Conservation (phyloP, 176 grass and related monocot species). For the Oryza glaberrima region DNA sequence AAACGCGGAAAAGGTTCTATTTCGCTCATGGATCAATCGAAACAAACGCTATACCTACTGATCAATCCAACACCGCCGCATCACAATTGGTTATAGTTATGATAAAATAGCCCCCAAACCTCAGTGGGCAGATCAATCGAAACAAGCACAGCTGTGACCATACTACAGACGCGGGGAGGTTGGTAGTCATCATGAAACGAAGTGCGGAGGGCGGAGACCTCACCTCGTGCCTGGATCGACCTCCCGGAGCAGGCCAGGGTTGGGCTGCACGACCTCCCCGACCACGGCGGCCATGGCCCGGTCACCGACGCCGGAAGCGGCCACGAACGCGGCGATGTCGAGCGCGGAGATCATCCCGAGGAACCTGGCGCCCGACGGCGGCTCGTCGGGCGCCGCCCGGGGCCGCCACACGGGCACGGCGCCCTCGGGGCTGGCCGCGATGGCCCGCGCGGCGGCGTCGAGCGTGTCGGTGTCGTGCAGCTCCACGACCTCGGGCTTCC, state of each 20-base stretch:
- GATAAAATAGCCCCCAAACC: background rate
- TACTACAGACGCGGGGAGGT: background rate
- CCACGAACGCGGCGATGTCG: constrained; percentile 81
- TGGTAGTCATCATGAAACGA: background rate
- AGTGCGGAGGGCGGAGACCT: background rate
- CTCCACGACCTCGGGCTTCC: constrained; percentile 74
- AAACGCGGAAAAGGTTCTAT: background rate
- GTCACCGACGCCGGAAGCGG: constrained; percentile 47
- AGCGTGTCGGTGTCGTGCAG: constrained; percentile 74
- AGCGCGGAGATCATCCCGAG: constrained; percentile 86
- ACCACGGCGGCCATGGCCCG: constrained; percentile 54
- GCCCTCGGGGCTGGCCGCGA: constrained; percentile 72
- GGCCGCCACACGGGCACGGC: constrained; percentile 67
- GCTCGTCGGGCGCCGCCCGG: constrained; percentile 33
- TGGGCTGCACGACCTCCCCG: constrained; percentile 62
- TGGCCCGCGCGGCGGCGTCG: constrained; percentile 70
- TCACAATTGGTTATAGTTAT: constrained; percentile 12
- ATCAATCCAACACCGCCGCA: background rate
- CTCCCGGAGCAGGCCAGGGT: constrained; percentile 69
- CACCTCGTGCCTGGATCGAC: constrained; percentile 96
- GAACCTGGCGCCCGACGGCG: constrained; percentile 61
- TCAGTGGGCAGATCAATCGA: background rate
- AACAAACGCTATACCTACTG: background rate
- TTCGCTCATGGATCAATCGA: background rate
- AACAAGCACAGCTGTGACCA: background rate